Conservation (phyloP, 2,329 filamentous ascomycete genomes). For the Alternaria hordeiaustralica region DNA sequence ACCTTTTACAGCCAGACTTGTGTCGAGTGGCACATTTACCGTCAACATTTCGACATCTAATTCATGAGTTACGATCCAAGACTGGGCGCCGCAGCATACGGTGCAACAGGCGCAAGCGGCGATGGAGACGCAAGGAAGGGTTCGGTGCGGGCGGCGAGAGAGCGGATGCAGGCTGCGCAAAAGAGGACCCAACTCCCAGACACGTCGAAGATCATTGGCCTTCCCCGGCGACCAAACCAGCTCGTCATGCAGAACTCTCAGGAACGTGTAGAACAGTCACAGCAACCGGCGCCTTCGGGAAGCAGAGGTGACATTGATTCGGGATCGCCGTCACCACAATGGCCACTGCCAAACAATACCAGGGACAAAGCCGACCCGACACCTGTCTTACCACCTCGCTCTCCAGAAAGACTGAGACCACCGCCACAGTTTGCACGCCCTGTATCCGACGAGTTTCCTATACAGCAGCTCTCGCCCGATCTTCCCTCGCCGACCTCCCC, state of each 20-base stretch:
- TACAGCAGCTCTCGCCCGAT: conserved; percentile 36
- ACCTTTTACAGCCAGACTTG: conserved; percentile 21
- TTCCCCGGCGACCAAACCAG: conserved; percentile 46
- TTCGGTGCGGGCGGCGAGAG: conserved; percentile 47
- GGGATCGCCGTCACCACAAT: conserved; percentile 51
- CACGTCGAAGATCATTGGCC: conserved; percentile 43
- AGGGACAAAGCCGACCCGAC: conserved; percentile 31
- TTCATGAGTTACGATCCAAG: conserved; percentile 49
- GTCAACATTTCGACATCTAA: conserved; percentile 35
- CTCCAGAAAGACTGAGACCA: conserved; percentile 46
- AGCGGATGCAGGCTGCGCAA: conserved; percentile 41
- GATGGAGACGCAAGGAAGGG: conserved; percentile 38
- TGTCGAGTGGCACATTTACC: conserved; percentile 45
- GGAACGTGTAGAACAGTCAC: conserved; percentile 16
- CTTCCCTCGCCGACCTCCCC: conserved; percentile 29
- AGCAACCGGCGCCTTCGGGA: conserved; percentile 23
- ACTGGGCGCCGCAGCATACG: conserved; percentile 40
- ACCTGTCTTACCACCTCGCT: conserved; percentile 28
- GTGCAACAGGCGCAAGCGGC: conserved; percentile 30
- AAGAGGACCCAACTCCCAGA: conserved; percentile 39
- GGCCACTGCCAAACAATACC: conserved; percentile 53
- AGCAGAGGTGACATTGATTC: conserved; percentile 19
- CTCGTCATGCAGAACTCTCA: conserved; percentile 36
- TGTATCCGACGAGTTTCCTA: conserved; percentile 42
- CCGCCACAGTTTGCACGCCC: conserved; percentile 53